A percentile compares a stretch with the other conserved stretches of the same genome.
Conservation (phyloP, 2,329 filamentous ascomycete species). For the Alternaria sp. region DNA sequence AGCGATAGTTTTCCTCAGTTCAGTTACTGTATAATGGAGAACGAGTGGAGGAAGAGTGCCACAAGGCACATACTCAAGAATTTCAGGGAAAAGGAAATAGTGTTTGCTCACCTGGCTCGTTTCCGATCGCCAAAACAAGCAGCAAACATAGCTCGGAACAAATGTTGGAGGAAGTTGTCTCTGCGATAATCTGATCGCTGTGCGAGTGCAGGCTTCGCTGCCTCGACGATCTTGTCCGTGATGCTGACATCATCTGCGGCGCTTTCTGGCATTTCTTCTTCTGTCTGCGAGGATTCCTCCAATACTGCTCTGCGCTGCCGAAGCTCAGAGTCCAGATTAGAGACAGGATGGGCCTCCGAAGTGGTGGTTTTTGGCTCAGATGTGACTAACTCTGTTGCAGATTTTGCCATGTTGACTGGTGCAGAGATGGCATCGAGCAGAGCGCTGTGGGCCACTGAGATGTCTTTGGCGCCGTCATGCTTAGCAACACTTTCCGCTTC, state of each 20-base stretch:
- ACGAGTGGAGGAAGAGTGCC: not conserved
- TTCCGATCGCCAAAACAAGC: slow-evolving; percentile 29
- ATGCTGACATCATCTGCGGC: not conserved
- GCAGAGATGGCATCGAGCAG: slow-evolving; percentile 24
- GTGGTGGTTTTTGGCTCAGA: slow-evolving; percentile 14
- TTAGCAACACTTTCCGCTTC: slow-evolving; percentile 27
- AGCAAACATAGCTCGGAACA: slow-evolving; percentile 21
- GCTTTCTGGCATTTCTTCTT: not conserved
- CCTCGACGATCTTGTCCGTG: slow-evolving; percentile 5
- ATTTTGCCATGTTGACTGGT: slow-evolving; percentile 17
- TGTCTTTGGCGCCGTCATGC: slow-evolving; percentile 27
- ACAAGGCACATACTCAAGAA: slow-evolving; percentile 5
- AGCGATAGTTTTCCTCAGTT: not conserved
- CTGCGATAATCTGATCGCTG: slow-evolving; percentile 8
- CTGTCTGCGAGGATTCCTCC: slow-evolving; percentile 8
- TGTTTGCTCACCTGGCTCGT: slow-evolving; percentile 33
- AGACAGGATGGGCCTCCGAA: slow-evolving; percentile 2
- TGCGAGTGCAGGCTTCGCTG: slow-evolving; percentile 1
- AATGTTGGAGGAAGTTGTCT: slow-evolving; percentile 17
- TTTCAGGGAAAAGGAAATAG: not conserved
- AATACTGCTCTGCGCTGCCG: slow-evolving; percentile 23
- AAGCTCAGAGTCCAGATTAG: slow-evolving; percentile 17
- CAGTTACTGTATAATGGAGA: not conserved
- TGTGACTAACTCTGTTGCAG: slow-evolving; percentile 23
- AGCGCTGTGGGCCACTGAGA: slow-evolving; percentile 9